Conservation (phyloP, 306 rosid species). For the Dalbergia cochinchinensis region DNA sequence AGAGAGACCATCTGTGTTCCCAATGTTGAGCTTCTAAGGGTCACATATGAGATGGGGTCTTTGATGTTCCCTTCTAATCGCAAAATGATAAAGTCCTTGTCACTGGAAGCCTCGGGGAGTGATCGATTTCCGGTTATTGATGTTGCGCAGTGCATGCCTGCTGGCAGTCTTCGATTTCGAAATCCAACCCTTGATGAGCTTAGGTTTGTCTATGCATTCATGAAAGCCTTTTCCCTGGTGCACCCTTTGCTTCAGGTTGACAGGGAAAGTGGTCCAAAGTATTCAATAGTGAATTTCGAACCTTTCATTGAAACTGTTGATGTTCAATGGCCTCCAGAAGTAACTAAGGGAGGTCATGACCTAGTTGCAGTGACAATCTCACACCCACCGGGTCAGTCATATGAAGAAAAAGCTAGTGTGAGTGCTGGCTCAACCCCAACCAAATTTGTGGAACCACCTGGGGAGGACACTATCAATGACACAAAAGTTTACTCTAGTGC, state of each 20-base stretch:
- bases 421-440: conserved; percentile 51
- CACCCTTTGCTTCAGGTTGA: conserved; percentile 71
- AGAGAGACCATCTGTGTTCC: conserved; percentile 68
- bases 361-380: conserved; percentile 51
- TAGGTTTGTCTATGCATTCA: conserved; percentile 69
- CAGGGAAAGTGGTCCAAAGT: conserved; percentile 64
- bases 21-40: conserved; percentile 69
- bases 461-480: conserved; percentile 41
- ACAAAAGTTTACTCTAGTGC: conserved; percentile 36
- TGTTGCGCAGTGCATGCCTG: conserved; percentile 62
- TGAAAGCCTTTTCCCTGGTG: conserved; percentile 67
- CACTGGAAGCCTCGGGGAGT: conserved; percentile 50
- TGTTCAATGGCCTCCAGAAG: conserved; percentile 65
- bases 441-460: conserved; percentile 44
- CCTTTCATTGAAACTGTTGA: conserved; percentile 77
- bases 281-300: conserved; percentile 58
- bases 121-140: conserved; percentile 71
- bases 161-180: conserved; percentile 63
- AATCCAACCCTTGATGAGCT: conserved; percentile 67
- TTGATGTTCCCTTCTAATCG: conserved; percentile 71
- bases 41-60: conserved; percentile 64
- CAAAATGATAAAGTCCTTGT: conserved; percentile 65
- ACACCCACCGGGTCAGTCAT: conserved; percentile 47
- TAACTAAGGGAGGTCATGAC: conserved; percentile 48
- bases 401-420: conserved; percentile 43